A percentile compares a stretch with the other conserved stretches of the same genome.
Evolutionary conservation across 1,284 basidiomycete genomes (phyloP).

Genomic region (Clitocybe nebularis): DNA sequence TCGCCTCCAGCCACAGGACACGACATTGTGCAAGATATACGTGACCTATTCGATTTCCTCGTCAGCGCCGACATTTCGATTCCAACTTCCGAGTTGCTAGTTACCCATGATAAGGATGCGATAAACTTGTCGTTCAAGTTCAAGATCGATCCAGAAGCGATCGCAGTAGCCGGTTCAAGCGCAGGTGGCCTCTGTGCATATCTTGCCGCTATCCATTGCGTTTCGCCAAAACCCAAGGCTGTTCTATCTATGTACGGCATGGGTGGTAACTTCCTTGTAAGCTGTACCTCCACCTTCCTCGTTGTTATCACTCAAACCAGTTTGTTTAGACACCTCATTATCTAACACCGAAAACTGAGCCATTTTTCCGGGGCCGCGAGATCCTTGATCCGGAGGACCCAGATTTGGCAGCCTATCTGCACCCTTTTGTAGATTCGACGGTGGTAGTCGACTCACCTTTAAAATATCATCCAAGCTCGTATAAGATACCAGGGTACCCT

Average conservation of each 20-base stretch:
- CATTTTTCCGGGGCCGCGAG: slow-evolving; percentile 39
- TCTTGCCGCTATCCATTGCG: slow-evolving; percentile 49
- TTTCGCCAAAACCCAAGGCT: slow-evolving; percentile 46
- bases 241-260: slow-evolving; percentile 58
- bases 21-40: slow-evolving; percentile 52
- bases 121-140: slow-evolving; percentile 23
- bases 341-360: slow-evolving; percentile 29
- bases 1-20: slow-evolving; percentile 54
- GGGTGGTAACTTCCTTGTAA: slow-evolving; percentile 58
- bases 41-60: slow-evolving; percentile 50
- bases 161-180: slow-evolving; percentile 56
- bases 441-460: slow-evolving; percentile 42
- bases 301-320: slow-evolving; percentile 25
- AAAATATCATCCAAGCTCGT: slow-evolving; percentile 42
- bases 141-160: slow-evolving; percentile 37
- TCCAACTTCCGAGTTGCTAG: neutral
- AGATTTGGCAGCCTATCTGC: slow-evolving; percentile 28
- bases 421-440: slow-evolving; percentile 15
- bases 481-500: slow-evolving; percentile 50
- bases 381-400: slow-evolving; percentile 30
- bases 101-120: neutral
- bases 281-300: slow-evolving; percentile 16
- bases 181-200: slow-evolving; percentile 64
- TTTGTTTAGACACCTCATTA: slow-evolving; percentile 32
- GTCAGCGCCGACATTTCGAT: neutral